phyloP scores from a whole-genome alignment of 257 asterid species.

The Solanum sparsipilum region DNA sequence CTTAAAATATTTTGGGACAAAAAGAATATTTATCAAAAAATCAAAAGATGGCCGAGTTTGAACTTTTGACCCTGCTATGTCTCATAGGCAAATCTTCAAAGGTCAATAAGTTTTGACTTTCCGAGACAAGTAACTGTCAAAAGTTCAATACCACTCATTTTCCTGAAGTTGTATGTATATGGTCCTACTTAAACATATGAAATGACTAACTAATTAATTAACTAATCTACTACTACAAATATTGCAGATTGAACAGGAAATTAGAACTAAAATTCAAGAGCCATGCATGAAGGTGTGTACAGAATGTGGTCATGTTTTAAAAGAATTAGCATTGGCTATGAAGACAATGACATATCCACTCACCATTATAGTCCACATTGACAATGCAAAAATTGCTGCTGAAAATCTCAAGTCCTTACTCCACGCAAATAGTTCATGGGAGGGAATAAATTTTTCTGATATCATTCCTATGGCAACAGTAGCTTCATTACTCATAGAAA shows the following conservation, averaged over 20 bases:
- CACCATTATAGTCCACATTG: slow-evolving; percentile 14
- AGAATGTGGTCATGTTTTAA: slow-evolving; percentile 35
- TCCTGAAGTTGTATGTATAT: not conserved
- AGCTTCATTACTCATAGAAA: slow-evolving; percentile 35
- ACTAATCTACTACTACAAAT: not conserved
- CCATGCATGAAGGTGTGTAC: slow-evolving; percentile 38
- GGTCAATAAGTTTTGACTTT: not conserved
- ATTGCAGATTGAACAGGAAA: slow-evolving; percentile 8
- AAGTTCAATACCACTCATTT: not conserved
- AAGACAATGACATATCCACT: slow-evolving; percentile 31
- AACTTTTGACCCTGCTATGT: not conserved
- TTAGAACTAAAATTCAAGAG: slow-evolving; percentile 19
- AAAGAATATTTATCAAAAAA: not conserved
- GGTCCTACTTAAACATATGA: not conserved
- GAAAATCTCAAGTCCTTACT: slow-evolving; percentile 15
- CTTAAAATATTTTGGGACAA: not conserved
- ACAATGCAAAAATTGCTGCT: slow-evolving; percentile 29
- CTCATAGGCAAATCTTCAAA: not conserved
- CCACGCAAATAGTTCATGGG: slow-evolving; percentile 14
- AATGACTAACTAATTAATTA: not conserved
- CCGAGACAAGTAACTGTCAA: not conserved
- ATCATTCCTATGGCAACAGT: slow-evolving; percentile 27
- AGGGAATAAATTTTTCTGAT: slow-evolving; percentile 18
- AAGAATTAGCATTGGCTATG: slow-evolving; percentile 31
- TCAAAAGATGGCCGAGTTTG: not conserved